Conservation (phyloP, 2,329 filamentous ascomycete genomes). For the Scytalidium lignicola region DNA sequence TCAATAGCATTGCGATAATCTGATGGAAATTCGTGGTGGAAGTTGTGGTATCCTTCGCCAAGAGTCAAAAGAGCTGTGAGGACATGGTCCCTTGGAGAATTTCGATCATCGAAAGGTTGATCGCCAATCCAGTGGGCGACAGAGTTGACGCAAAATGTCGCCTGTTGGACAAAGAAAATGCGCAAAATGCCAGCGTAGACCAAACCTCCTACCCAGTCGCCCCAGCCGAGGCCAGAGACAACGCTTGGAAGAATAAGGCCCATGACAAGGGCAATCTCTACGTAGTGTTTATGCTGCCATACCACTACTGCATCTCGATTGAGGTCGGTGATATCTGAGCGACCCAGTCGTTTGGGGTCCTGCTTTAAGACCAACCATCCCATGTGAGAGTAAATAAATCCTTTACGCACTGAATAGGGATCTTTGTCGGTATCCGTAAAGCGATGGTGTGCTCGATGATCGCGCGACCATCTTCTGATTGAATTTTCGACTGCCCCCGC, state of each 20-base stretch:
- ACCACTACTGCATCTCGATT: conserved; percentile 78
- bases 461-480: conserved; percentile 80
- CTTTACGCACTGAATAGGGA: conserved; percentile 82
- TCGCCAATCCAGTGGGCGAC: conserved; percentile 52
- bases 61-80: conserved; percentile 63
- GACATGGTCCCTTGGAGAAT: conserved; percentile 64
- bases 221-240: conserved; percentile 63
- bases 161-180: conserved; percentile 48
- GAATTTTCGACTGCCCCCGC: conserved; percentile 79
- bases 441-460: conserved; percentile 79
- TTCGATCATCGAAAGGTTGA: conserved; percentile 67
- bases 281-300: conserved; percentile 80
- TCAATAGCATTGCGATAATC: conserved; percentile 68
- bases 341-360: conserved; percentile 75
- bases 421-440: conserved; percentile 90
- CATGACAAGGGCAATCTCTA: conserved; percentile 71
- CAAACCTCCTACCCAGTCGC: conserved; percentile 43
- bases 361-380: conserved; percentile 91
- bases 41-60: conserved; percentile 69
- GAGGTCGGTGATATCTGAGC: conserved; percentile 78
- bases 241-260: conserved; percentile 67
- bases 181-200: conserved; percentile 47
- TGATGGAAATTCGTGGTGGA: conserved; percentile 68
- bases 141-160: conserved; percentile 49
- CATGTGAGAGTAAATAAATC: conserved; percentile 72